Conservation (phyloP, 306 rosid species). For the Cotoneaster glaucophyllus region DNA sequence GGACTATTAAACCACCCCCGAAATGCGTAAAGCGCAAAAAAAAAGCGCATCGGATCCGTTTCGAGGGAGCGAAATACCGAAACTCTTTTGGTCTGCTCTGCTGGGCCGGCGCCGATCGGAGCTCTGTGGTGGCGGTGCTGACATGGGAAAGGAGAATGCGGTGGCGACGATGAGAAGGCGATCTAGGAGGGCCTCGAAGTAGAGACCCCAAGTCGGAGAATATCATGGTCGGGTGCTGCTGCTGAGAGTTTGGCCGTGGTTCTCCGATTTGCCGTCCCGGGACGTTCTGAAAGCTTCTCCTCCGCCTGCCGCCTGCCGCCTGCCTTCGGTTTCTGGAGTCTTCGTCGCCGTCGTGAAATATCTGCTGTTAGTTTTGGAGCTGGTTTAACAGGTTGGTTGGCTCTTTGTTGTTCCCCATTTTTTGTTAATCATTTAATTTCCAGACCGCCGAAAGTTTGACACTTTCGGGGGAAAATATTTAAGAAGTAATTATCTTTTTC, state of each 20-base stretch:
- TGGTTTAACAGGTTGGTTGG: not conserved
- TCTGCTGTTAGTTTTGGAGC: not conserved
- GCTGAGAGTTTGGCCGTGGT: constrained; percentile 5
- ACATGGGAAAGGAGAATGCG: constrained; percentile 14
- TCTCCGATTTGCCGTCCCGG: constrained; percentile 21
- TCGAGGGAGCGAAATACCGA: constrained; percentile 5
- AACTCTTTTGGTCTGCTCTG: not conserved
- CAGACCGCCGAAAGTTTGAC: not conserved
- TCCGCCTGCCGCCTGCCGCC: not conserved
- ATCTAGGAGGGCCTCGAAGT: not conserved
- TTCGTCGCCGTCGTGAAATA: not conserved
- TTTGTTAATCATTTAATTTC: not conserved
- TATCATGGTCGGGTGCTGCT: constrained; percentile 12
- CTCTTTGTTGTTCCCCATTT: not conserved
- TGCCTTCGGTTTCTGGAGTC: not conserved
- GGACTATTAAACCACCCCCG: not conserved
- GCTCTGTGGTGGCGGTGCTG: constrained; percentile 9
- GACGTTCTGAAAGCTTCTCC: not conserved
- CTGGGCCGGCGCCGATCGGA: constrained; percentile 4
- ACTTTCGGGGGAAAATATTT: not conserved
- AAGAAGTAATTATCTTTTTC: not conserved
- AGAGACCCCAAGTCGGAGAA: not conserved
- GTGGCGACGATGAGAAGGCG: constrained; percentile 1
- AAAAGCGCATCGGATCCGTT: constrained; percentile 11
- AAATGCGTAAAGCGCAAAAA: not conserved